Evolutionary conservation across 768 basidiomycete genomes (phyloP), one percentile per base, ranked within the genome.

Genomic region (Boletus reticulatus): DNA sequence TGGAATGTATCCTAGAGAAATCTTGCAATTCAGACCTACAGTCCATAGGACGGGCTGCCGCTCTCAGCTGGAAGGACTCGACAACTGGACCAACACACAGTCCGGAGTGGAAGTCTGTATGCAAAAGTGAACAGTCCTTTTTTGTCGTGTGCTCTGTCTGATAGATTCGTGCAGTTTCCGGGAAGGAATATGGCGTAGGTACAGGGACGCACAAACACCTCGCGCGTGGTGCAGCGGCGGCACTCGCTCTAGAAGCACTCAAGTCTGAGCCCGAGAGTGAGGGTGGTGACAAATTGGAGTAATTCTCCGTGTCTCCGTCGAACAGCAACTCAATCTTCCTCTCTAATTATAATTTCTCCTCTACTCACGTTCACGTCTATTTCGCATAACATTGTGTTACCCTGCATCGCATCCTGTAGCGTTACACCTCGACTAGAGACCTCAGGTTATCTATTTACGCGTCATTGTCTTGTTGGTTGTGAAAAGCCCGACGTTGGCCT

Each of bases 21-120:
- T n/a, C 17, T 52, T 50, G 20, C 31, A 39, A 29, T 51, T 8
- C 46, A 87, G 87, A 84, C 68, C 73, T 89, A 24, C 84, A 86
- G 65, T 70, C 68, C n/a, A 70, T 66, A 39, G 72, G 73, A 14
- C 70, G 71, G 34, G 63, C 74, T 36, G 53, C 78, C 17, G 62
- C 79, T 29, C 74, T 88, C 29, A 83, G 77, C 61, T 89, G 85
- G 84, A 63, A 74, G 20, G 82, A 85, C 44, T 73, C 71, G 0
- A 65, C 61, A 6, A 67, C 67, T 11, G 85, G 84, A 0, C 73
- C 75, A 0, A 69, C 68, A 13, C 76, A 84, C 51, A 70, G 67
- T 4, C 80, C 78, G 7, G 62, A 67, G 38, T 88, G 86, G 86
- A 84, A 75, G 2, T 78, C 73, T 4, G 59, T 78, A 6, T 88